These are phyloP conservation scores for Acacia confusa DNA, from an alignment of 306 rosid genomes.

Conservation along the genomic window DNA sequence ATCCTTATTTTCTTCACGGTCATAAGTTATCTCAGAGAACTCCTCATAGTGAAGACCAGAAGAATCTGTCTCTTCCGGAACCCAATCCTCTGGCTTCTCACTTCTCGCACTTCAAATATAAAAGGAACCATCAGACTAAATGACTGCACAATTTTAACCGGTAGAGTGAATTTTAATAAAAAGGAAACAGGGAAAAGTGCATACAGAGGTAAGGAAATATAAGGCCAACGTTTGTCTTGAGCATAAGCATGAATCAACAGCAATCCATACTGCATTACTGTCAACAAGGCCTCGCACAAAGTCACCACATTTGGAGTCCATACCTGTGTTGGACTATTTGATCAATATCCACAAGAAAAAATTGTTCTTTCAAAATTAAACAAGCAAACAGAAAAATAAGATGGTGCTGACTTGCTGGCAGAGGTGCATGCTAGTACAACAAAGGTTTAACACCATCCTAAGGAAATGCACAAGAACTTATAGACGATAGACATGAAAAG, in stretches of 20 bases:
- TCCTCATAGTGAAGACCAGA: slow-evolving; percentile 15
- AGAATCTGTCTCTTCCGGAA: slow-evolving; percentile 62
- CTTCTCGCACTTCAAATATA: slow-evolving; percentile 60
- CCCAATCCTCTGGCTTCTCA: slow-evolving; percentile 96
- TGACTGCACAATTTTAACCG: not conserved
- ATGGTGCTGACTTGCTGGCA: slow-evolving; percentile 23
- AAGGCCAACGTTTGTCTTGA: slow-evolving; percentile 97
- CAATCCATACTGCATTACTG: slow-evolving; percentile 81
- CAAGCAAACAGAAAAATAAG: slow-evolving; percentile 1
- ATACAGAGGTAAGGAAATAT: slow-evolving; percentile 83
- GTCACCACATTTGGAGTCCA: slow-evolving; percentile 95
- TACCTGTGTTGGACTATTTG: slow-evolving; percentile 51
- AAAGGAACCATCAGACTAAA: slow-evolving; percentile 38
- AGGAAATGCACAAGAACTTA: slow-evolving; percentile 25
- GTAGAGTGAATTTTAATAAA: slow-evolving; percentile 1
- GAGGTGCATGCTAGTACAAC: slow-evolving; percentile 14
- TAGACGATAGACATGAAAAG: slow-evolving; percentile 18
- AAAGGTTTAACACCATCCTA: slow-evolving; percentile 13
- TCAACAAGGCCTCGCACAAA: slow-evolving; percentile 89
- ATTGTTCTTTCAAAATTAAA: not conserved
- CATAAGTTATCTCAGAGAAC: slow-evolving; percentile 38
- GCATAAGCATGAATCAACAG: slow-evolving; percentile 91
- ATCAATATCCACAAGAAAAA: slow-evolving; percentile 18
- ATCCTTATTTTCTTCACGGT: slow-evolving; percentile 38
- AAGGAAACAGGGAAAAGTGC: slow-evolving; percentile 29